Conservation (phyloP, 495 filamentous ascomycete species). For the Talaromyces stipitatus region DNA sequence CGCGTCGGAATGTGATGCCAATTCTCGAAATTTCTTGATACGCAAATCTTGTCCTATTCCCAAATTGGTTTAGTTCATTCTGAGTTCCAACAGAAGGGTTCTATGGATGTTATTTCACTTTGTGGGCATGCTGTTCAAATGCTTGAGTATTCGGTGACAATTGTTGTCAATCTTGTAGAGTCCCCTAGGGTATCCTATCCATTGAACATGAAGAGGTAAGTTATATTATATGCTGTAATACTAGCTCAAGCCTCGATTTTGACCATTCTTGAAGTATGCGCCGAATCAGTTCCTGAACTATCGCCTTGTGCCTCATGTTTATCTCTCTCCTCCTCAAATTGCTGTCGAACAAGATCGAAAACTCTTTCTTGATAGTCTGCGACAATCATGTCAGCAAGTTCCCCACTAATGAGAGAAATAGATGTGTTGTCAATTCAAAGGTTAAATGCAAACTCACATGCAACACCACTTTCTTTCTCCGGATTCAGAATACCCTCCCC, state of each 20-base stretch:
- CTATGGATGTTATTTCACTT: too few species aligned
- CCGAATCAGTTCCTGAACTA: constrained; percentile 8
- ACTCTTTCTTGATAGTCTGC: constrained; percentile 50
- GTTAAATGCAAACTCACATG: constrained; percentile 28
- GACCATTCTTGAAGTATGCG: constrained; percentile 7
- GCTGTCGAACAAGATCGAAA: constrained; percentile 43
- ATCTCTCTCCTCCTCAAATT: constrained; percentile 32
- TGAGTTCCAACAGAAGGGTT: too few species aligned
- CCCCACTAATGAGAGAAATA: background rate
- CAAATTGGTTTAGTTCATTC: too few species aligned
- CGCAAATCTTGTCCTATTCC: too few species aligned
- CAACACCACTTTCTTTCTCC: constrained; percentile 49
- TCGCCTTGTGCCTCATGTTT: constrained; percentile 5
- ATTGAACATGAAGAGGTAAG: background rate
- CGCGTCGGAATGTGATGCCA: too few species aligned
- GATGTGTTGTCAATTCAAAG: background rate
- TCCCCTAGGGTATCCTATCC: background rate
- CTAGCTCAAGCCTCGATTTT: background rate
- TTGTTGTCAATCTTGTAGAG: too few species aligned
- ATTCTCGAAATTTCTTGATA: too few species aligned
- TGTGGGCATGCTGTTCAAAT: too few species aligned
- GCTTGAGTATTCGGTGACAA: too few species aligned
- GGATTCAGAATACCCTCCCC: constrained; percentile 53
- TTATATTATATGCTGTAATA: background rate
- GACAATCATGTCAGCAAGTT: background rate